A percentile compares a stretch with the other conserved stretches of the same genome.
Evolutionary conservation across 352 stramenopile genomes (phyloP).

Genomic region (Aphanomyces stellatus): DNA sequence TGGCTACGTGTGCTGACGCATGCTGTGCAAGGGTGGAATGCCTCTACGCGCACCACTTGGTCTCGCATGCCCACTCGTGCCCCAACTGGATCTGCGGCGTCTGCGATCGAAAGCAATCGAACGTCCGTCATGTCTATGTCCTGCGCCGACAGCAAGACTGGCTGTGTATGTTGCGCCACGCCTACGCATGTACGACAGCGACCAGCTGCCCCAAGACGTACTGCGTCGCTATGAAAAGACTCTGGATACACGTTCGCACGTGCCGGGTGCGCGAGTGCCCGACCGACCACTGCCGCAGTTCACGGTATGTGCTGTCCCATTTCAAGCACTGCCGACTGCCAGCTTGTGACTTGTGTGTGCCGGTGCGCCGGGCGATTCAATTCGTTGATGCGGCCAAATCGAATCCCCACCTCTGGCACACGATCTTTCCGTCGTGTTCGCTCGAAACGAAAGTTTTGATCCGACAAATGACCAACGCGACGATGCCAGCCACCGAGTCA

Average conservation of each 20-base stretch:
- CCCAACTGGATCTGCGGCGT: too few relatives aligned
- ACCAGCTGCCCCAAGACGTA: too few relatives aligned
- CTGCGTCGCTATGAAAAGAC: too few relatives aligned
- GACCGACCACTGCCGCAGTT: slow-evolving; percentile 83
- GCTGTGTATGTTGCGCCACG: too few relatives aligned
- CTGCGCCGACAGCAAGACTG: slow-evolving; percentile 77
- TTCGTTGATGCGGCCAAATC: slow-evolving; percentile 74
- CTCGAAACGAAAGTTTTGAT: slow-evolving; percentile 71
- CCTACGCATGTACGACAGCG: too few relatives aligned
- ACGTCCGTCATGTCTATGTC: slow-evolving; percentile 79
- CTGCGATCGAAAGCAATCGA: slow-evolving; percentile 77
- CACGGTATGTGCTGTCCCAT: slow-evolving; percentile 80
- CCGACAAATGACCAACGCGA: slow-evolving; percentile 84
- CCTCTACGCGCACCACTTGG: too few relatives aligned
- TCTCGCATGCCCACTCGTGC: too few relatives aligned
- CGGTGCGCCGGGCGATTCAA: slow-evolving; percentile 80
- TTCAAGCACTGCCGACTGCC: slow-evolving; percentile 89
- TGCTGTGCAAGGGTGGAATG: too few relatives aligned
- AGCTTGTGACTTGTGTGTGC: slow-evolving; percentile 84
- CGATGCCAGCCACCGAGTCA: too few relatives aligned
- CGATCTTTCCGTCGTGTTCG: slow-evolving; percentile 51
- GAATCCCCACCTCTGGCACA: slow-evolving; percentile 61
- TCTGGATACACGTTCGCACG: slow-evolving; percentile 65
- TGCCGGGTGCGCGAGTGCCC: slow-evolving; percentile 81
- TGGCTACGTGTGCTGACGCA: too few relatives aligned